Evolutionary conservation across 2,329 filamentous ascomycete species (phyloP), one percentile per base, ranked within the genome.

Genomic region (Alternaria viburni): DNA sequence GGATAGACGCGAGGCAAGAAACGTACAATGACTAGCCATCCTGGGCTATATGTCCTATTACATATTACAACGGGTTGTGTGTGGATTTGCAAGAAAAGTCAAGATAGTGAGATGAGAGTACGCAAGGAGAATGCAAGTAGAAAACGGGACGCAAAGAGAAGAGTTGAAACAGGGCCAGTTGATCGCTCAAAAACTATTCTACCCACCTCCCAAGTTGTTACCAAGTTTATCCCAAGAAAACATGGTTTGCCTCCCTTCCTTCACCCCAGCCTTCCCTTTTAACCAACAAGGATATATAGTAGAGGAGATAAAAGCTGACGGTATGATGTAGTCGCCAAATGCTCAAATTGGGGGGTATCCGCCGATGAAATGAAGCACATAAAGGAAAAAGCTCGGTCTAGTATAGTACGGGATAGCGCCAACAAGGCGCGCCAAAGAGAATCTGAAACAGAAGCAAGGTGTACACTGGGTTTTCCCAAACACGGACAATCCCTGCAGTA

Each of bases 281-380:
- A 72, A 63, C 57, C 66, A 68, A 71, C 63, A 69, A 55, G 59
- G 64, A 59, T 64, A 59, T 46, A 58, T 50, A 54, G 60, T 62
- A 62, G 59, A 60, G 28, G 47, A 21, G 36, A 52, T 12, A 23
- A 49, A 50, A 44, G 50, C 36, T 56, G 46, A 55, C 30, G 59
- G 62, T 65, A 51, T 59, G 67, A 71, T 70, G 61, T 70, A 67
- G 57, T 76, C 67, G 74, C 74, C 72, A 77, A 77, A 76, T 74
- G 69, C 74, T 68, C 68, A 76, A 74, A 73, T 69, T 72, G 62
- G 72, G 49, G 36, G 74, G 74, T 77, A 77, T 77, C 71, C 74
- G 75, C 74, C 74, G 71, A 72, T 51, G 68, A 71, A 69, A 69
- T 59, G 61, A 66, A 72, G 59, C 54, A 70, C 66, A 71, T 65